phyloP scores from a whole-genome alignment of 2,329 filamentous ascomycete genomes.

The Paraphoma sp. region DNA sequence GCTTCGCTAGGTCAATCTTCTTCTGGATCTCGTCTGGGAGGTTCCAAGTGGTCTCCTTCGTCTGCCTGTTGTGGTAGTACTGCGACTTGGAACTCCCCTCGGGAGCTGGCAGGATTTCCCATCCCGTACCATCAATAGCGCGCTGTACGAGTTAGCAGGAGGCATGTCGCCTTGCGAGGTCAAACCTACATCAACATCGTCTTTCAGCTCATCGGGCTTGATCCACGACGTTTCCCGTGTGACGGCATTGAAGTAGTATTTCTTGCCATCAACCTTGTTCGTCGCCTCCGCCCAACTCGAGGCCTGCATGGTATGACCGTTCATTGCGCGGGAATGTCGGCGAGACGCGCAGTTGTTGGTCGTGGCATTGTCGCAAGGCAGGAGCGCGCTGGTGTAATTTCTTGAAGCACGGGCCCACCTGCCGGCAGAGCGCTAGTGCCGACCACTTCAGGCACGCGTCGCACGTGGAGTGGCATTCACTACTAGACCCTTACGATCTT shows the following conservation, averaged over 20 bases:
- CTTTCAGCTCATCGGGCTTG: slow-evolving; percentile 91
- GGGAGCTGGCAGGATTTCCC: slow-evolving; percentile 87
- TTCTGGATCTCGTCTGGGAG: slow-evolving; percentile 77
- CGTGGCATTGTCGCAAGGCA: slow-evolving; percentile 2
- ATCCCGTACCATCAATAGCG: slow-evolving; percentile 81
- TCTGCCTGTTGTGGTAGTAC: slow-evolving; percentile 93
- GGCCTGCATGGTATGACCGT: slow-evolving; percentile 55
- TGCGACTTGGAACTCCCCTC: slow-evolving; percentile 70
- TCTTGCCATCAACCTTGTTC: slow-evolving; percentile 76
- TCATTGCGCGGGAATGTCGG: slow-evolving; percentile 57
- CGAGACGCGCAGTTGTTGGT: slow-evolving; percentile 8
- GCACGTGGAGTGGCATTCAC: slow-evolving; percentile 24
- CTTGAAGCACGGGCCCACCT: slow-evolving; percentile 7
- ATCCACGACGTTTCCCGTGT: slow-evolving; percentile 94
- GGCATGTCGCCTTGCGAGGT: not conserved
- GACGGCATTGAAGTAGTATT: slow-evolving; percentile 88
- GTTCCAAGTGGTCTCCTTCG: slow-evolving; percentile 92
- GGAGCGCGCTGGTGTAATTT: slow-evolving; percentile 7
- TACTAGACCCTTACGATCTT: not conserved
- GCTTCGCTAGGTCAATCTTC: slow-evolving; percentile 78
- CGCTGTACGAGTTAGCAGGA: slow-evolving; percentile 61
- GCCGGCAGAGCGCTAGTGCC: slow-evolving; percentile 3
- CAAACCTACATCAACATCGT: slow-evolving; percentile 72
- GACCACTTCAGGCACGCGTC: slow-evolving; percentile 10
- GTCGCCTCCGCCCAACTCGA: slow-evolving; percentile 79